A percentile compares a stretch with the other conserved stretches of the same genome.
Conservation (phyloP, 2,329 filamentous ascomycete genomes). For the Microsporum canis region DNA sequence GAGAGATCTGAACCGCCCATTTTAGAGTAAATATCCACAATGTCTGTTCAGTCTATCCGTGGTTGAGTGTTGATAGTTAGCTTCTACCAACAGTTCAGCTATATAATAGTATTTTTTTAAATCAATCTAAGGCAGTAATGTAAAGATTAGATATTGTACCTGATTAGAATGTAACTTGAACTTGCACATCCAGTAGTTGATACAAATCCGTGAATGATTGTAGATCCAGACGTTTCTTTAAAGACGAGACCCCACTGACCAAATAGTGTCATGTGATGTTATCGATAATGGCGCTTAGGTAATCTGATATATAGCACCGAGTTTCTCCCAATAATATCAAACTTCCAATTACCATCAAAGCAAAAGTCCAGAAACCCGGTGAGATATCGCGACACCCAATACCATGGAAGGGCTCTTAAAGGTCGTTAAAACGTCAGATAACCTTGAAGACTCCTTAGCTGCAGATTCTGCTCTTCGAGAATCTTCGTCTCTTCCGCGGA, state of each 20-base stretch:
- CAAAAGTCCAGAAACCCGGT: not conserved
- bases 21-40: not conserved
- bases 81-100: not conserved
- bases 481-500: not conserved
- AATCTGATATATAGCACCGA: not conserved
- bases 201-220: not conserved
- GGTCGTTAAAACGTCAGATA: constrained; percentile 28
- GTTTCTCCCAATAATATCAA: not conserved
- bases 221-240: not conserved
- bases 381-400: not conserved
- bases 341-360: not conserved
- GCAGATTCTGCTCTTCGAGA: not conserved
- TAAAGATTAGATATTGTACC: not conserved
- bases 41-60: not conserved
- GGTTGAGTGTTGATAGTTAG: not conserved
- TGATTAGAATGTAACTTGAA: not conserved
- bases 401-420: constrained; percentile 31
- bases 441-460: not conserved
- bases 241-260: not conserved
- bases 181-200: not conserved
- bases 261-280: not conserved
- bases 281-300: not conserved
- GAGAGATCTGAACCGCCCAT: not conserved
- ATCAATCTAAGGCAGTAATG: not conserved
- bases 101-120: not conserved